A percentile compares a stretch with the other conserved stretches of the same genome.
Evolutionary conservation across 129 eudicot species (phyloP).

Genomic region (Saussurea involucrata): DNA sequence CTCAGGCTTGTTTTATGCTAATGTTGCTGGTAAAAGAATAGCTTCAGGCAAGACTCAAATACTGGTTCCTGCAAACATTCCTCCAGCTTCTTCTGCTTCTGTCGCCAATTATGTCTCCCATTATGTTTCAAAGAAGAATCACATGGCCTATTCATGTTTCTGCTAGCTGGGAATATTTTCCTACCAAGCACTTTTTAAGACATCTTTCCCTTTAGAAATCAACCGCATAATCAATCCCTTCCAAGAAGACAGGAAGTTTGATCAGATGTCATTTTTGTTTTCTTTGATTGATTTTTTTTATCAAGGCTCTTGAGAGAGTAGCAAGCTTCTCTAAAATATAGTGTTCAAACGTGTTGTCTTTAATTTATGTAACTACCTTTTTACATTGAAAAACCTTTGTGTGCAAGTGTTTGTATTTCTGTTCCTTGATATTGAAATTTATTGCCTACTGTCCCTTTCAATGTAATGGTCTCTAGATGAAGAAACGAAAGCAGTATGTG

Average conservation of each 20-base stretch:
- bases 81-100: constrained; percentile 41
- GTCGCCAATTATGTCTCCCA: constrained; percentile 54
- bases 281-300: neutral
- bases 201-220: neutral
- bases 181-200: neutral
- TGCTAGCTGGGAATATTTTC: constrained; percentile 14
- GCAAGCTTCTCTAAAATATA: constrained; percentile 11
- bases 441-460: neutral
- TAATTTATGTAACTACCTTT: constrained; percentile 8
- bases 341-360: constrained; percentile 6
- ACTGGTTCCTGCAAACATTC: constrained; percentile 68
- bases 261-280: neutral
- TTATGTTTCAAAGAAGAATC: constrained; percentile 78
- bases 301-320: neutral
- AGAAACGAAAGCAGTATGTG: neutral
- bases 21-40: constrained; percentile 93
- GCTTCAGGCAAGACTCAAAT: constrained; percentile 77
- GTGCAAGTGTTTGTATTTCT: constrained; percentile 4
- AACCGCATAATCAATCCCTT: neutral
- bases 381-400: neutral
- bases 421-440: neutral
- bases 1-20: constrained; percentile 88
- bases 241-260: neutral
- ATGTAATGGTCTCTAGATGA: neutral
- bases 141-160: constrained; percentile 78